Base-by-base conservation (phyloP, 2,329 filamentous ascomycete genomes). In the Zasmidium cellare region DNA sequence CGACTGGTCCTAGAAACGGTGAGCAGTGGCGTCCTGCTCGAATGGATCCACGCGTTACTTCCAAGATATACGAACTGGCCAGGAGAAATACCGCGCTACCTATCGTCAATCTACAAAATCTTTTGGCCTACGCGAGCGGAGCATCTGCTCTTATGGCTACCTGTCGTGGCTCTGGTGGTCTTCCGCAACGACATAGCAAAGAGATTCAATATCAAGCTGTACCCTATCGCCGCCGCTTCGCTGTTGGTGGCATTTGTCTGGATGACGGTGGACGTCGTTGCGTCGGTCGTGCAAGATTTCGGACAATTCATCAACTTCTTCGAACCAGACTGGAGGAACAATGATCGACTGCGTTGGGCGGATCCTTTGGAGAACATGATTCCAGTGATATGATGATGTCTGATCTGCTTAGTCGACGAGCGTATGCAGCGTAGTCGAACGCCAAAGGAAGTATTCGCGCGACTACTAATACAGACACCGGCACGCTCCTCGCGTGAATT, bases 331-430 rank as follows among this genome's bases (percentile, higher is more conserved):
- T 38, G 44, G 46, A 49, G 18, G 18, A 20, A 31, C 23, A 24
- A 45, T 16, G 52, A 55, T 3, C 3, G 16, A 14, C 16, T 41
- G 45, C 23, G 44, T 3, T 55, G 52, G 52, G 31, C 45, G 7
- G 52, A 55, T 48, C 52, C 52, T 16, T 14, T 55, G 16, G 52
- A 55, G 45, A 55, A 46, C 16, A 35, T 44, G 23, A 49, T 55
- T 28, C 52, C 52, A 1, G 38, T 55, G 41, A 55, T 55, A 22
- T 55, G 45, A 55, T 31, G 28, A n/a, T n/a, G n/a, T n/a, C n/a
- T n/a, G n/a, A n/a, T n/a, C n/a, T n/a, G n/a, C n/a, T n/a, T n/a
- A n/a, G n/a, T n/a, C n/a, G n/a, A n/a, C n/a, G n/a, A n/a, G n/a
- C n/a, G n/a, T n/a, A n/a, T n/a, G n/a, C n/a, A n/a, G n/a, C n/a